Percentiles rank a stretch among this genome's conserved stretches.
phyloP scores from a whole-genome alignment of 1,284 basidiomycete genomes.

The Heterobasidion parviporum region DNA sequence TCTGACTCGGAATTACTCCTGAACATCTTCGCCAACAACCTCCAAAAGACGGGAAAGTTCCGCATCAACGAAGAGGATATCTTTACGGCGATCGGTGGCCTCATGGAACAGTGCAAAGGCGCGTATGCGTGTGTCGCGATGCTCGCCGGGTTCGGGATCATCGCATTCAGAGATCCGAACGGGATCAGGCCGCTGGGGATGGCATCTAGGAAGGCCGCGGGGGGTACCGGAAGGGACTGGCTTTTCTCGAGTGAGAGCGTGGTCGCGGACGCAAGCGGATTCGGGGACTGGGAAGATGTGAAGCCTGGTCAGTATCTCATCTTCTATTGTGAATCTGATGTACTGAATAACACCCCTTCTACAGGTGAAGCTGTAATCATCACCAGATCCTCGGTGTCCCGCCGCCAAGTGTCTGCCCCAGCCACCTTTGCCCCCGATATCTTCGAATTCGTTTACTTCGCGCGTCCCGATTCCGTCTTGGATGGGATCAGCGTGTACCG shows the following conservation, averaged over 20 bases:
- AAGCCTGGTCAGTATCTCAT: conserved; percentile 57
- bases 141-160: conserved; percentile 98
- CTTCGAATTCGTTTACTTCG: conserved; percentile 99
- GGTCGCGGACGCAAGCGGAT: conserved; percentile 90
- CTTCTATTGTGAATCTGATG: background rate
- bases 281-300: conserved; percentile 90
- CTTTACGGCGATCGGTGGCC: conserved; percentile 85
- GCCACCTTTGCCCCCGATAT: conserved; percentile 94
- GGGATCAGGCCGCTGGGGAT: conserved; percentile 92
- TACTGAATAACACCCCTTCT: background rate
- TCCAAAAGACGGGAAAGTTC: conserved; percentile 98
- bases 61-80: conserved; percentile 99
- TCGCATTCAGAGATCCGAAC: conserved; percentile 99
- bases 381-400: conserved; percentile 68
- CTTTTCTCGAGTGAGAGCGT: conserved; percentile 94
- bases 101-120: conserved; percentile 87
- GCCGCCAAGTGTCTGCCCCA: conserved; percentile 65
- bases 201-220: conserved; percentile 51
- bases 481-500: conserved; percentile 98
- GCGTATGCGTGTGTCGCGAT: conserved; percentile 97
- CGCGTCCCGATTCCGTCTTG: conserved; percentile 94
- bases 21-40: conserved; percentile 96
- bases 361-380: conserved; percentile 93
- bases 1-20: conserved; percentile 96
- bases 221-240: conserved; percentile 60